Percentiles rank a stretch among this genome's conserved stretches.
phyloP scores from a whole-genome alignment of 208 protist genomes.

The Crithidia sp. region DNA sequence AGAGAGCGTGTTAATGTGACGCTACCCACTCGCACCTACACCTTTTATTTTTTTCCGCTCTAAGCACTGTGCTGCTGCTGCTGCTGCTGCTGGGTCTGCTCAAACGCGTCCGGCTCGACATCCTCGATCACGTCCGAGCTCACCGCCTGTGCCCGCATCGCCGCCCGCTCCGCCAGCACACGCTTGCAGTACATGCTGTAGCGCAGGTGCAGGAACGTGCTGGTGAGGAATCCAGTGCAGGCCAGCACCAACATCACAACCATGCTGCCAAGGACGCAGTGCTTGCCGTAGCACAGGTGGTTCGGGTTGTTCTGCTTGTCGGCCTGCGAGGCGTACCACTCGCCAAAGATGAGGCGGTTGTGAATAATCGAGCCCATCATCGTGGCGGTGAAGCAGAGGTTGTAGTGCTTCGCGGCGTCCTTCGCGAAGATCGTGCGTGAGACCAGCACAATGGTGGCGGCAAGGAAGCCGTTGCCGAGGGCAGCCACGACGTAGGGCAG shows the following conservation, averaged over 20 bases:
- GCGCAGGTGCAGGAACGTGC: constrained; percentile 42
- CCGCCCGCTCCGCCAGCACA: constrained; percentile 48
- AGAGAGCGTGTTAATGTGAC: too few relatives aligned
- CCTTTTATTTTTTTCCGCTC: too few relatives aligned
- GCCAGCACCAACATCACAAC: constrained; percentile 45
- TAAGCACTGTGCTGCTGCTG: background rate
- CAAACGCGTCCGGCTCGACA: constrained; percentile 4
- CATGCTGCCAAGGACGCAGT: constrained; percentile 49
- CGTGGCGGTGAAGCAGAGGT: constrained; percentile 49
- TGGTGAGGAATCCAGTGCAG: constrained; percentile 37
- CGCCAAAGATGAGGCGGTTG: constrained; percentile 69
- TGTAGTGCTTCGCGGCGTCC: constrained; percentile 77
- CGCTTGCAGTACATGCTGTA: constrained; percentile 40
- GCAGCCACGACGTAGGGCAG: constrained; percentile 61
- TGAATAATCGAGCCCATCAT: constrained; percentile 47
- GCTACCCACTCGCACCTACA: too few relatives aligned
- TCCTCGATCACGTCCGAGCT: background rate
- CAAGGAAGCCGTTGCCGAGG: constrained; percentile 62
- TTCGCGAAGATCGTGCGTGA: constrained; percentile 68
- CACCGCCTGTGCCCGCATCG: background rate
- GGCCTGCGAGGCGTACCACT: constrained; percentile 64
- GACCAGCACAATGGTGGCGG: constrained; percentile 57
- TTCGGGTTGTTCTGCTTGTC: constrained; percentile 34
- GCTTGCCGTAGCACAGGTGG: constrained; percentile 30
- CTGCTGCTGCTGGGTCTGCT: constrained; percentile 3